Base-by-base conservation (phyloP, 192 early-diverging fungal genomes). In the Piromyces finnis region DNA sequence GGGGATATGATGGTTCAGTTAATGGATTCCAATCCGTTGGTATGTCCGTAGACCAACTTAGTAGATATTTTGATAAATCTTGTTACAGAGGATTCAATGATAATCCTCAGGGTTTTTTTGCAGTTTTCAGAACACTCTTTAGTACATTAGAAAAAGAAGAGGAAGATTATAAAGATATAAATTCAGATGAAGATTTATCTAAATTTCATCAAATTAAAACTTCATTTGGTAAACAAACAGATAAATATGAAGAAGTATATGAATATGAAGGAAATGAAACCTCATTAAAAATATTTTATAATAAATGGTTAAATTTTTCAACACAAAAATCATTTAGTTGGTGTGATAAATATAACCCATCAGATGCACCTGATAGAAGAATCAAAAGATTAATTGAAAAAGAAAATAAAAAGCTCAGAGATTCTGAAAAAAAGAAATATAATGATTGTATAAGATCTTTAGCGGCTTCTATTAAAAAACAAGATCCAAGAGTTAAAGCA, bases 261-360 rank as follows among this genome's bases (percentile, higher is more conserved):
- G 37, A 39, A 39, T 39, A 39, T 39, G 37, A 39, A 39, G 37
- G 37, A 12, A 39, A 39, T 13, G 37, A 39, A 15, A 39, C 37
- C 15, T 39, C 37, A 39, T 78, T 91, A 77, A 86, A 89, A 30
- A 90, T 92, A 68, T 95, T 95, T 80, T 95, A 95, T 84, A 90
- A 86, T 51, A 89, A 91, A 35, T 99, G 94, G 90, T 84, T 90
- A 29, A 91, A 89, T 26, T 99, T 98, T 82, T 85, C 92, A 1
- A 89, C 92, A 18, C 84, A 86, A 81, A 98, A 98, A 85, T 92
- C 91, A n/a, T 99, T 98, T 82, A 87, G 89, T 30, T 99, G 97
- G 97, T 88, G 88, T 78, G 97, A 99, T 85, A 92, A 95, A 80
- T 95, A 92, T 85, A 86, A 92, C 16, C 88, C 95, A 5, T 86